Conservation (phyloP, 441 rosid genomes). For the Theobroma grandiflorum region DNA sequence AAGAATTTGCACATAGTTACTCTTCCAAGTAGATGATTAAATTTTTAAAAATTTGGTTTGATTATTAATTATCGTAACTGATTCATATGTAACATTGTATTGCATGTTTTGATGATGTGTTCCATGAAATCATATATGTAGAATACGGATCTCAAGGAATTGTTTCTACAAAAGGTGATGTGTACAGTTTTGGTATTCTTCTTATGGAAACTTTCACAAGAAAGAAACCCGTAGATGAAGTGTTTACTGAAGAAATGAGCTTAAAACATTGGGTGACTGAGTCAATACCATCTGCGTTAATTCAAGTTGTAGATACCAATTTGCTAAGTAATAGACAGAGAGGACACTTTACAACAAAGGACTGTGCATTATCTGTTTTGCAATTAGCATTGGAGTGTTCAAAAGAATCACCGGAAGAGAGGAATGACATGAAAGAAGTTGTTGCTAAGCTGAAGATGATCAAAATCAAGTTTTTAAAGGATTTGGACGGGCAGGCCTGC, state of each 20-base stretch:
- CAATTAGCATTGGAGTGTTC: conserved; percentile 14
- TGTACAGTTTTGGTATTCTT: conserved; percentile 26
- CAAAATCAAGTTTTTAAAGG: background rate
- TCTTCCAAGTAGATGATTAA: too few species aligned
- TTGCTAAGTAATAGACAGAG: background rate
- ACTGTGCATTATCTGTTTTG: conserved; percentile 19
- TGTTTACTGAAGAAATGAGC: background rate
- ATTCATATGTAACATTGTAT: background rate
- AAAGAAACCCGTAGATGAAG: conserved; percentile 24
- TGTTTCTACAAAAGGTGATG: conserved; percentile 25
- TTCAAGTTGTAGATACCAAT: background rate
- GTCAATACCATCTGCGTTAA: background rate
- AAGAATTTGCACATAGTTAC: too few species aligned
- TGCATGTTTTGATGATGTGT: background rate
- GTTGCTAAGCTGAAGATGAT: background rate
- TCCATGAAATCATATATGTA: background rate
- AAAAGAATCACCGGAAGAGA: background rate
- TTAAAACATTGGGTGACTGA: conserved; percentile 1
- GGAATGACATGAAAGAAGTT: background rate
- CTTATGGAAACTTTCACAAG: conserved; percentile 28
- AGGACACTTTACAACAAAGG: background rate
- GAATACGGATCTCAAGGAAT: conserved; percentile 28
- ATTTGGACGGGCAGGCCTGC: too few species aligned
- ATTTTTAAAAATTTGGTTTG: too few species aligned
- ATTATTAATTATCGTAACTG: background rate